Percentiles rank a stretch among this genome's conserved stretches.
phyloP scores from a whole-genome alignment of 768 basidiomycete genomes.

The Lactarius pseudohatsudake region DNA sequence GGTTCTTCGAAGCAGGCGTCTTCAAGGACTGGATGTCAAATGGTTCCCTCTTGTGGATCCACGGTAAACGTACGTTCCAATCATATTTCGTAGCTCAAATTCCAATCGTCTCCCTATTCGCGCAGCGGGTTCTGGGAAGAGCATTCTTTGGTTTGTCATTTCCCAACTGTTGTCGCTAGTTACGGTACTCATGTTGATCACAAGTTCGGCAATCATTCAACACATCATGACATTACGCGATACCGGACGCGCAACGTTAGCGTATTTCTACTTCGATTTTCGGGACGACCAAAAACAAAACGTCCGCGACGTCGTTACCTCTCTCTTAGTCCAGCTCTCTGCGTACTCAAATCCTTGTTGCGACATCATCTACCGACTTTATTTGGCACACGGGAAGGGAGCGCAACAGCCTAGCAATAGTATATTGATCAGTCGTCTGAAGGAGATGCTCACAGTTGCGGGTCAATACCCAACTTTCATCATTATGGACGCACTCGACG shows the following conservation, averaged over 20 bases:
- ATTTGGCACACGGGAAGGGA: not conserved
- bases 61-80: not conserved
- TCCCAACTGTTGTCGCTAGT: not conserved
- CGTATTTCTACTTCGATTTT: not conserved
- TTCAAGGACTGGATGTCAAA: not conserved
- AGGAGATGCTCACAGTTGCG: not conserved
- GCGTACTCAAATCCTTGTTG: not conserved
- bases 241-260: not conserved
- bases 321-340: not conserved
- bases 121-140: not conserved
- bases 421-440: not conserved
- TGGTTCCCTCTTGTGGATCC: not conserved
- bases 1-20: not conserved
- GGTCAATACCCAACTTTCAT: not conserved
- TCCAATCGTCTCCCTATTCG: not conserved
- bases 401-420: not conserved
- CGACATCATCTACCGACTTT: not conserved
- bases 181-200: not conserved
- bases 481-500: not conserved
- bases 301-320: not conserved
- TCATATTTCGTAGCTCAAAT: not conserved
- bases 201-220: not conserved
- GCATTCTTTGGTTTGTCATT: not conserved
- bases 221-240: not conserved
- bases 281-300: not conserved